Base-by-base conservation (phyloP, 371 early-diverging fungal species). In the Vairimorpha apis region DNA sequence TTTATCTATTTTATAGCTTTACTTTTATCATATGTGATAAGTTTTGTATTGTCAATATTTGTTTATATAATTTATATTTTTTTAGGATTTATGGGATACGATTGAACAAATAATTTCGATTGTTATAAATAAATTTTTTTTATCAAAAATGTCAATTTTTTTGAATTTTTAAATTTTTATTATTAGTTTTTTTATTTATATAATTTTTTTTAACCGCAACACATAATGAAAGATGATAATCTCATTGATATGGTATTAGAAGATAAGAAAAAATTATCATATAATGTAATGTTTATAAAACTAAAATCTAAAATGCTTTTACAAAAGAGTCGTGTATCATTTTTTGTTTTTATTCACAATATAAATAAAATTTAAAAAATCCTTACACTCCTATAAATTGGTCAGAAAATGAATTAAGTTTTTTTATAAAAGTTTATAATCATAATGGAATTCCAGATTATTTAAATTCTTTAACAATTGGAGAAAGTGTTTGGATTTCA, bases 351-450 rank as follows among this genome's bases (percentile, higher is more conserved):
- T 18, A 63, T 63, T 41, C 25, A 63, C 44, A n/a, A 63, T 33
- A 38, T 7, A 23, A 43, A 4, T 13, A 25, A 2, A 14, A 41
- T 27, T 5, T 2, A 25, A 41, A 21, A 4, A 64, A 45, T 25
- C 66, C 76, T 5, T 76, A 76, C 41, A 70, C 76, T 27, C 76
- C 76, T 12, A 45, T 76, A 30, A 2, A 25, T 16, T 14, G 14
- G 14, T 18, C 14, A 7, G 0, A 37, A 2, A 53, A 51, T 14
- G n/a, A 41, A 38, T 1, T 69, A 2, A 23, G 1, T 5, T 58
- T 74, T 53, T 21, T 49, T 3, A 62, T 78, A 0, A 78, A 78
- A 68, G 32, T 56, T 0, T 78, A 78, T 43, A 35, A 70, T 13
- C 25, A 53, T 8, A 69, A 72, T 23, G 37, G 33, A 13, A 13